Conservation (phyloP, 2,329 filamentous ascomycete species). For the Shiraia bambusicola region DNA sequence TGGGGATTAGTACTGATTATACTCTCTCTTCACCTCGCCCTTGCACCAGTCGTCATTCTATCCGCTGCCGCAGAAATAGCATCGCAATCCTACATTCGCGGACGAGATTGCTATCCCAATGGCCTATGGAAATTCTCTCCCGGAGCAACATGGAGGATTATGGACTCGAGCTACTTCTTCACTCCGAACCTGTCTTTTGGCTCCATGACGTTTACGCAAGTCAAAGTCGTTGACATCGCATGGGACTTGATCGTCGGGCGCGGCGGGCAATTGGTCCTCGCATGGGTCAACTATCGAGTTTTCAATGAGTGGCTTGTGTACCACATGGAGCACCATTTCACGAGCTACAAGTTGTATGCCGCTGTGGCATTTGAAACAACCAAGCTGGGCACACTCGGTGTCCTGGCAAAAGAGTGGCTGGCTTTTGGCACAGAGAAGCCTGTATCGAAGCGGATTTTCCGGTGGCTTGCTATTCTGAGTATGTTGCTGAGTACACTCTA, state of each 20-base stretch:
- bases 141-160: slow-evolving; percentile 37
- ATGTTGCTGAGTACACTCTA: slow-evolving; percentile 38
- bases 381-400: slow-evolving; percentile 32
- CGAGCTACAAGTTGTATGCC: slow-evolving; percentile 35
- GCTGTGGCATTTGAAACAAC: slow-evolving; percentile 33
- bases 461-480: slow-evolving; percentile 34
- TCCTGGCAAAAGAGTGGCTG: slow-evolving; percentile 33
- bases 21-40: slow-evolving; percentile 22
- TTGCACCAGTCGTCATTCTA: slow-evolving; percentile 30
- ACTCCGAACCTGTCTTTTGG: slow-evolving; percentile 37
- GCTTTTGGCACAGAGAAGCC: slow-evolving; percentile 18
- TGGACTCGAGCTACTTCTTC: slow-evolving; percentile 40
- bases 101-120: slow-evolving; percentile 36
- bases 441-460: slow-evolving; percentile 29
- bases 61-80: slow-evolving; percentile 30
- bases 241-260: slow-evolving; percentile 44
- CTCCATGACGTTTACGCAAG: slow-evolving; percentile 38
- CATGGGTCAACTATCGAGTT: slow-evolving; percentile 40
- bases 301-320: slow-evolving; percentile 42
- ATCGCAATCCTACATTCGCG: slow-evolving; percentile 29
- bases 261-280: slow-evolving; percentile 38
- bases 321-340: slow-evolving; percentile 37
- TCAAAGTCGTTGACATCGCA: slow-evolving; percentile 42
- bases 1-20: slow-evolving; percentile 23
- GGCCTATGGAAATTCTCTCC: slow-evolving; percentile 31